Percentiles rank a stretch among this genome's conserved stretches.
These are phyloP conservation scores for Leccinum rimulosum DNA, from an alignment of 768 basidiomycete genomes.

Conservation along the genomic window DNA sequence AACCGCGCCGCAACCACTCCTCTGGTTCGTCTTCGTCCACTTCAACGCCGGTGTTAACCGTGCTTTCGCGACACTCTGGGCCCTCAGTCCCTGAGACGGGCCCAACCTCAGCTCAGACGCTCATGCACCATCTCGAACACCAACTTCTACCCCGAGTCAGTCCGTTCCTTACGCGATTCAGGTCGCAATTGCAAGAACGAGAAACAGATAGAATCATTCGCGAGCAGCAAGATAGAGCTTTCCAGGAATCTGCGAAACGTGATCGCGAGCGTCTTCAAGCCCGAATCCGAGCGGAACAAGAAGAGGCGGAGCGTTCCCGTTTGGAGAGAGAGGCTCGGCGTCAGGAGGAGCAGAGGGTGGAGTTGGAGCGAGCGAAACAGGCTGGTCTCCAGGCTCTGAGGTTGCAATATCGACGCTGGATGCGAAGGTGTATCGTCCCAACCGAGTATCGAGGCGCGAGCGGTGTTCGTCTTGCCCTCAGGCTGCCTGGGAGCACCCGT, in stretches of 20 bases:
- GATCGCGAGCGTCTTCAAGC: conserved; percentile 70
- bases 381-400: conserved; percentile 35
- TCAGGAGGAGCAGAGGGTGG: conserved; percentile 35
- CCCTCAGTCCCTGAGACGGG: conserved; percentile 45
- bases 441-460: conserved; percentile 23
- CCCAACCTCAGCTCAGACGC: conserved; percentile 60
- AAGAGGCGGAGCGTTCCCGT: conserved; percentile 34
- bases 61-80: conserved; percentile 86
- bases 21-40: conserved; percentile 34
- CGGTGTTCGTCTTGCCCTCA: conserved; percentile 47
- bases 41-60: conserved; percentile 57
- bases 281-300: conserved; percentile 46
- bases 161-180: conserved; percentile 70
- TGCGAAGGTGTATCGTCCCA: conserved; percentile 45
- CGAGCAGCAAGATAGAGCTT: conserved; percentile 81
- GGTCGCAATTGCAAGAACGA: conserved; percentile 46
- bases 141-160: conserved; percentile 78
- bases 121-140: conserved; percentile 64
- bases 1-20: conserved; percentile 55
- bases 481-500: conserved; percentile 56
- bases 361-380: conserved; percentile 38
- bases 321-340: conserved; percentile 29
- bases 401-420: conserved; percentile 61
- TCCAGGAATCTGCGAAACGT: conserved; percentile 56
- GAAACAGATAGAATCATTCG: conserved; percentile 60